Percentiles rank a stretch among this genome's conserved stretches.
Conservation (phyloP, 2,329 filamentous ascomycete genomes). For the Stachybotrys echinatus region DNA sequence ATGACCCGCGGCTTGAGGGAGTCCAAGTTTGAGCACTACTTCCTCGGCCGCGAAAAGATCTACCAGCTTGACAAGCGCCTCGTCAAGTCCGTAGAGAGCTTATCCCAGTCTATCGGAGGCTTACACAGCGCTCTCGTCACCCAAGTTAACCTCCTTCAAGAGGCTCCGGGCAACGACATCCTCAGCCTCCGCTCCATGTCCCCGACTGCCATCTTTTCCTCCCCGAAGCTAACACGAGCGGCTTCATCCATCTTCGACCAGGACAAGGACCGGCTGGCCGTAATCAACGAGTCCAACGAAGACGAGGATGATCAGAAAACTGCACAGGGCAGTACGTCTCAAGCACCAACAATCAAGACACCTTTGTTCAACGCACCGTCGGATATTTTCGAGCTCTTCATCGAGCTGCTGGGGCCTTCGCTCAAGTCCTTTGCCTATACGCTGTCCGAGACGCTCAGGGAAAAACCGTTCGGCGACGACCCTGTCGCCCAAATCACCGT, state of each 20-base stretch:
- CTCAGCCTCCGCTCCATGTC: constrained; percentile 16
- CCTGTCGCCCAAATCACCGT: constrained; percentile 65
- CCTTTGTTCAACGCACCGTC: constrained; percentile 55
- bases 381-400: constrained; percentile 90
- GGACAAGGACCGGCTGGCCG: constrained; percentile 43
- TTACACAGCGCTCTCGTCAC: constrained; percentile 83
- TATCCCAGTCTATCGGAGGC: constrained; percentile 86
- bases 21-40: constrained; percentile 83
- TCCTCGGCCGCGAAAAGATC: constrained; percentile 71
- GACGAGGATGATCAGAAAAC: constrained; percentile 32
- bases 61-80: constrained; percentile 75
- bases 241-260: constrained; percentile 13
- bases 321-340: neutral
- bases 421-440: constrained; percentile 97
- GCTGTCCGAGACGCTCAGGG: constrained; percentile 79
- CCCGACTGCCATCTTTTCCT: constrained; percentile 21
- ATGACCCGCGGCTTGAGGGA: constrained; percentile 77
- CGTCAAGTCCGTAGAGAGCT: constrained; percentile 75
- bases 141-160: constrained; percentile 78
- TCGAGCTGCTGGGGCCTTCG: constrained; percentile 80
- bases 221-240: constrained; percentile 20
- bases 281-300: constrained; percentile 62
- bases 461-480: constrained; percentile 72
- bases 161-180: constrained; percentile 32
- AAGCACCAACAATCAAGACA: constrained; percentile 4